phyloP scores from a whole-genome alignment of 1,139 yeast genomes.

The Geotrichum restrictum region DNA sequence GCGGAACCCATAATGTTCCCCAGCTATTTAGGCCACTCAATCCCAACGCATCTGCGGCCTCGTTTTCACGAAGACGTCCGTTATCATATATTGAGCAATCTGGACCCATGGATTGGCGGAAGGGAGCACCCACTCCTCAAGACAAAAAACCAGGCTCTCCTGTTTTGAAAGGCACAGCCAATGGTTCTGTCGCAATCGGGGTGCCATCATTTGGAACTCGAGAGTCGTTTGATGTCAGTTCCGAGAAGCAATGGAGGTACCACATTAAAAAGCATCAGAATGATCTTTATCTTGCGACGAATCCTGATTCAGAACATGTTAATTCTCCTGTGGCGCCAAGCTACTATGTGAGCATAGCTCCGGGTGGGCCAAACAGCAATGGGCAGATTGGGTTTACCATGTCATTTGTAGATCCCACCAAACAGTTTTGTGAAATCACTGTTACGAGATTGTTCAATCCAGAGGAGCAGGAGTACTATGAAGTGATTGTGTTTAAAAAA shows the following conservation, averaged over 20 bases:
- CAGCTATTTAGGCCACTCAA: conserved; percentile 3
- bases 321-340: conserved; percentile 3
- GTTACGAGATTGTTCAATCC: conserved; percentile 6
- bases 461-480: conserved; percentile 3
- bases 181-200: conserved; percentile 4
- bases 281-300: conserved; percentile 9
- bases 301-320: conserved; percentile 4
- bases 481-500: conserved; percentile 2
- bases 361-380: neutral
- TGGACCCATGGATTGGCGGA: neutral
- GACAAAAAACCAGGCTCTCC: neutral
- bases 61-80: conserved; percentile 11
- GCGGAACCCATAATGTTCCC: neutral
- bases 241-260: conserved; percentile 4
- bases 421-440: neutral
- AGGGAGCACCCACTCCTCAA: neutral
- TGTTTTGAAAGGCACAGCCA: neutral
- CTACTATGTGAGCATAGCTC: conserved; percentile 6
- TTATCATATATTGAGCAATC: conserved; percentile 7
- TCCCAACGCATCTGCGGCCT: conserved; percentile 5
- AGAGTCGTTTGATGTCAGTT: neutral
- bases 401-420: conserved; percentile 5
- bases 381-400: conserved; percentile 8
- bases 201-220: conserved; percentile 10
- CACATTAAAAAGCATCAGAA: neutral